Conservation (phyloP, 164 flowering plant species). For the Litsea cubeba region DNA sequence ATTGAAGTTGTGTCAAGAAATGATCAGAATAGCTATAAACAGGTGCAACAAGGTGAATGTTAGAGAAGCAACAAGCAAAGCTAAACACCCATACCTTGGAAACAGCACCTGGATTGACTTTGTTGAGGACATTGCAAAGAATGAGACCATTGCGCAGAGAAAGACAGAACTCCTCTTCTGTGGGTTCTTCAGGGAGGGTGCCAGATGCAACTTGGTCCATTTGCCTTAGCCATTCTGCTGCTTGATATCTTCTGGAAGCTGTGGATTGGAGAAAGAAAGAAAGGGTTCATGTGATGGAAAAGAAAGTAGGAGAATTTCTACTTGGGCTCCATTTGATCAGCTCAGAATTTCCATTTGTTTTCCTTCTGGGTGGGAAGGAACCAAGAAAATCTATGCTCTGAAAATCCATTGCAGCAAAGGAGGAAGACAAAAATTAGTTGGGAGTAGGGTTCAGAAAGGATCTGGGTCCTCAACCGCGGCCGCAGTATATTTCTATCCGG, state of each 20-base stretch:
- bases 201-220: slow-evolving; percentile 65
- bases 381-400: too few relatives aligned
- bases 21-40: neutral
- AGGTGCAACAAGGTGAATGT: neutral
- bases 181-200: slow-evolving; percentile 47
- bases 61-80: neutral
- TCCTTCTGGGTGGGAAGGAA: too few relatives aligned
- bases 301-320: neutral
- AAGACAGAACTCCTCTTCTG: slow-evolving; percentile 74
- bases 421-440: too few relatives aligned
- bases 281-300: neutral
- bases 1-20: neutral
- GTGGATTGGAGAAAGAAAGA: neutral
- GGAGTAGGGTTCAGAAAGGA: too few relatives aligned
- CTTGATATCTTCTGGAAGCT: slow-evolving; percentile 72
- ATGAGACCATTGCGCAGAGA: slow-evolving; percentile 83
- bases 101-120: slow-evolving; percentile 83
- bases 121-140: slow-evolving; percentile 90
- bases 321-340: neutral
- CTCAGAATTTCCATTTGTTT: neutral
- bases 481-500: too few relatives aligned
- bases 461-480: too few relatives aligned
- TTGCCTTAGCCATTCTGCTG: slow-evolving; percentile 69
- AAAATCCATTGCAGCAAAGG: too few relatives aligned
- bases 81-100: slow-evolving; percentile 41